These are phyloP conservation scores for Coemansia sp. DNA, from an alignment of 192 early-diverging fungal species.

Conservation along the genomic window DNA sequence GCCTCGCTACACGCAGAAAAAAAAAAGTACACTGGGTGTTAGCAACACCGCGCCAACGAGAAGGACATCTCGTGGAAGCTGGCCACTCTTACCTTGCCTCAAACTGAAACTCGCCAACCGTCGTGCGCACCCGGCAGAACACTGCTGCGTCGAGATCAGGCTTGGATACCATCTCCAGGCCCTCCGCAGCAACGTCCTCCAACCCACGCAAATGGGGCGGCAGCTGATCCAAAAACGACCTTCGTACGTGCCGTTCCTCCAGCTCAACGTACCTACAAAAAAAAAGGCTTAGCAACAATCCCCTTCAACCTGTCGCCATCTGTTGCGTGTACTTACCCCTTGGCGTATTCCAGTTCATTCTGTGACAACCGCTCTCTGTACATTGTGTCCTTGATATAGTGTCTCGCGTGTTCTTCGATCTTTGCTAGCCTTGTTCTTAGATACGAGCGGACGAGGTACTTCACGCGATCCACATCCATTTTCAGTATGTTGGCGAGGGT, in stretches of 20 bases:
- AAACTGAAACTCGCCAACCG: slow-evolving; percentile 52
- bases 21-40: not conserved
- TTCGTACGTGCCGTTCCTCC: slow-evolving; percentile 27
- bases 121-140: slow-evolving; percentile 44
- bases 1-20: slow-evolving; percentile 34
- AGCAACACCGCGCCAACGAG: not conserved
- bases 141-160: slow-evolving; percentile 46
- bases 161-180: slow-evolving; percentile 41
- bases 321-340: slow-evolving; percentile 14
- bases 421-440: slow-evolving; percentile 37
- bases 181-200: slow-evolving; percentile 32
- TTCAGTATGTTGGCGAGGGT: slow-evolving; percentile 32
- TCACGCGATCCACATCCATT: slow-evolving; percentile 47
- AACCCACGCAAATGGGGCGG: slow-evolving; percentile 40
- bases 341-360: slow-evolving; percentile 46
- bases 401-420: slow-evolving; percentile 28
- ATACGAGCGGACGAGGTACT: slow-evolving; percentile 50
- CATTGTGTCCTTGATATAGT: slow-evolving; percentile 19
- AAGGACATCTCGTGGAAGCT: too few relatives aligned
- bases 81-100: slow-evolving; percentile 25
- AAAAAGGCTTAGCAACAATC: not conserved
- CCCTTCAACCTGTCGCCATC: not conserved
- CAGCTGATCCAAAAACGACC: slow-evolving; percentile 52
- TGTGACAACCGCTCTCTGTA: slow-evolving; percentile 40
- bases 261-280: slow-evolving; percentile 31